phyloP scores from a whole-genome alignment of 257 asterid species.

The Solanum sparsipilum region DNA sequence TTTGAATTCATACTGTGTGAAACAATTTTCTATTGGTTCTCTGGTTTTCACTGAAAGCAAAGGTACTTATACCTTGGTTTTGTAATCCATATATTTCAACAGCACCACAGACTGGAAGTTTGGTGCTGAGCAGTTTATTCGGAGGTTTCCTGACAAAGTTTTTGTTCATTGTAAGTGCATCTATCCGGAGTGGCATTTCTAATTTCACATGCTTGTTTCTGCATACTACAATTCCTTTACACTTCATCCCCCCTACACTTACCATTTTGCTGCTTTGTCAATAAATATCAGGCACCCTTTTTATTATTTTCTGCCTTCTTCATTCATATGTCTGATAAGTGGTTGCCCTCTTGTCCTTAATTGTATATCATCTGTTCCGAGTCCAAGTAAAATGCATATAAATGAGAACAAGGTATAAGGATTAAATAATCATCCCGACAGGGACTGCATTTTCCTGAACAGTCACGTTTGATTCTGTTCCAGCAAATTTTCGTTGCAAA shows the following conservation, averaged over 20 bases:
- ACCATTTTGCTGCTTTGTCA: neutral
- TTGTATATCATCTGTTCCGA: neutral
- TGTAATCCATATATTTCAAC: constrained; percentile 13
- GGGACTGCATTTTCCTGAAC: neutral
- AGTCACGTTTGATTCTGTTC: neutral
- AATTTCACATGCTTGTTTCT: neutral
- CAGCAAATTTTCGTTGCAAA: neutral
- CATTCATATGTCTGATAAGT: neutral
- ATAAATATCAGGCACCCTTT: neutral
- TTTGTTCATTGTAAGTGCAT: constrained; percentile 77
- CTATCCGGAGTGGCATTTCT: neutral
- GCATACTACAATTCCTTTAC: neutral
- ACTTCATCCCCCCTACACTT: neutral
- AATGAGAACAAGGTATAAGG: neutral
- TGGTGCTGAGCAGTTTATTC: constrained; percentile 74
- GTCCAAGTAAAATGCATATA: neutral
- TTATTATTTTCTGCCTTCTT: neutral
- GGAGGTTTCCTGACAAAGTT: constrained; percentile 66
- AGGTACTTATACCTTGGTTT: neutral
- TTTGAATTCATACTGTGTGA: neutral
- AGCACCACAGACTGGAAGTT: constrained; percentile 86
- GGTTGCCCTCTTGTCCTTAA: neutral
- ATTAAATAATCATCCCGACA: neutral
- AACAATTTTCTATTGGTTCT: neutral
- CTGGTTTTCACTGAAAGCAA: neutral